Evolutionary conservation across 768 basidiomycete genomes (phyloP).

Genomic region (Tremella mesenterica): DNA sequence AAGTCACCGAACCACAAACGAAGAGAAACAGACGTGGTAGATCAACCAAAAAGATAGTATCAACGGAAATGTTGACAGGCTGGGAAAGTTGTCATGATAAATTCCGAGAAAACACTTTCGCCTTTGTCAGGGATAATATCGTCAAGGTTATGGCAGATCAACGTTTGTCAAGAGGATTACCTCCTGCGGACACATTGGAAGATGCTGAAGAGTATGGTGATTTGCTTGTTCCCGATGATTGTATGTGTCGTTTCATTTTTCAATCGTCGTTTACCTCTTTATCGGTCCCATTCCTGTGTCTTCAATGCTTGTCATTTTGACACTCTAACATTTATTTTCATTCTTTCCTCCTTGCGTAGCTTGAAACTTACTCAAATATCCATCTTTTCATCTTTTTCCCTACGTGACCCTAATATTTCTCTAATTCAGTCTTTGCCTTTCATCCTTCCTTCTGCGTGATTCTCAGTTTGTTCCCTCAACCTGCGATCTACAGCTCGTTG

Average conservation of each 20-base stretch:
- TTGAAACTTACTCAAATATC: too few species aligned
- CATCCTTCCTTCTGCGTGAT: too few species aligned
- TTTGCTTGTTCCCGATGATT: slow-evolving; percentile 61
- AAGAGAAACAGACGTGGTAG: slow-evolving; percentile 4
- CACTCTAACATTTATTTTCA: too few species aligned
- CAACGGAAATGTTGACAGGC: slow-evolving; percentile 4
- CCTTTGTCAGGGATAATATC: slow-evolving; percentile 63
- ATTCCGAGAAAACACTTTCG: slow-evolving; percentile 45
- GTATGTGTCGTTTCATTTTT: slow-evolving; percentile 47
- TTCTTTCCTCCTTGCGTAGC: too few species aligned
- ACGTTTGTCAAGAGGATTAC: slow-evolving; percentile 69
- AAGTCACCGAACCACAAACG: slow-evolving; percentile 2
- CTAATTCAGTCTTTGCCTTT: too few species aligned
- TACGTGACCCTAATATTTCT: too few species aligned
- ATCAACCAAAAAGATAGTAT: slow-evolving; percentile 51
- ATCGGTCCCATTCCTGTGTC: too few species aligned
- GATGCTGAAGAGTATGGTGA: slow-evolving; percentile 62
- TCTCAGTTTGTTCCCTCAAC: too few species aligned
- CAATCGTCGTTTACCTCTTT: too few species aligned
- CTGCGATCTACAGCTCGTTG: too few species aligned
- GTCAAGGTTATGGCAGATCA: slow-evolving; percentile 58
- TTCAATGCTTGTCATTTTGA: too few species aligned
- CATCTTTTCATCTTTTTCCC: too few species aligned
- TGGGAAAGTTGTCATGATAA: slow-evolving; percentile 40
- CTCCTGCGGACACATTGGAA: slow-evolving; percentile 59